Conservation (phyloP, 352 stramenopile species). For the Blastocystis sp. region DNA sequence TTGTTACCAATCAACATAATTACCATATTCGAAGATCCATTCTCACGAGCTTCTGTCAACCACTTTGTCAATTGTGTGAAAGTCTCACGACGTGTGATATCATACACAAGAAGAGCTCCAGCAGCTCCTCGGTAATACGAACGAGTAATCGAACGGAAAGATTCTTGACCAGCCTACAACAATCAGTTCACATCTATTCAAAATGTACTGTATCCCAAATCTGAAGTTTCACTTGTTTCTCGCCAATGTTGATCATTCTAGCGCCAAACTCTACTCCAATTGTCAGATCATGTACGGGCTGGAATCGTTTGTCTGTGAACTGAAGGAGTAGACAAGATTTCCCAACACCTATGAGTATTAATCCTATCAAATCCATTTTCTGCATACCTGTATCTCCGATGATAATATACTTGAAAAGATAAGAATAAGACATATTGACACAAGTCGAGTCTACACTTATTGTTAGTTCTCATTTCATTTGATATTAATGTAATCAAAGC, state of each 20-base stretch:
- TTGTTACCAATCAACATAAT: slow-evolving; percentile 99
- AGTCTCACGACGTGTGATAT: slow-evolving; percentile 93
- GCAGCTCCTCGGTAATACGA: slow-evolving; percentile 96
- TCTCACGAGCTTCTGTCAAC: slow-evolving; percentile 93
- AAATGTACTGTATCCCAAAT: slow-evolving; percentile 86
- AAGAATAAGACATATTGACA: slow-evolving; percentile 82
- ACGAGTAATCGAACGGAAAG: slow-evolving; percentile 95
- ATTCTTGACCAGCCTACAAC: slow-evolving; percentile 88
- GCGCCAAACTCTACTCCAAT: slow-evolving; percentile 98
- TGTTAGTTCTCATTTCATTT: background rate
- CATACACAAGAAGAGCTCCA: slow-evolving; percentile 91
- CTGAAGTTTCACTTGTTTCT: slow-evolving; percentile 89
- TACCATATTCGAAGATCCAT: slow-evolving; percentile 96
- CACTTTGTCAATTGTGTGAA: slow-evolving; percentile 96
- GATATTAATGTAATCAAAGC: background rate
- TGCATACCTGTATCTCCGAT: slow-evolving; percentile 89
- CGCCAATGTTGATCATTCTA: slow-evolving; percentile 95
- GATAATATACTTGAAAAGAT: slow-evolving; percentile 97
- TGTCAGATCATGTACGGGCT: slow-evolving; percentile 95
- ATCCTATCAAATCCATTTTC: background rate
- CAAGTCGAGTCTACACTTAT: background rate
- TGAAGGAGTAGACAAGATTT: slow-evolving; percentile 99
- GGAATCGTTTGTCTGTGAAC: slow-evolving; percentile 99
- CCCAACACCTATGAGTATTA: slow-evolving; percentile 81
- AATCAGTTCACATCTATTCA: slow-evolving; percentile 10